Conservation (phyloP, 2,329 filamentous ascomycete genomes). For the Botrytis hyacinthi region DNA sequence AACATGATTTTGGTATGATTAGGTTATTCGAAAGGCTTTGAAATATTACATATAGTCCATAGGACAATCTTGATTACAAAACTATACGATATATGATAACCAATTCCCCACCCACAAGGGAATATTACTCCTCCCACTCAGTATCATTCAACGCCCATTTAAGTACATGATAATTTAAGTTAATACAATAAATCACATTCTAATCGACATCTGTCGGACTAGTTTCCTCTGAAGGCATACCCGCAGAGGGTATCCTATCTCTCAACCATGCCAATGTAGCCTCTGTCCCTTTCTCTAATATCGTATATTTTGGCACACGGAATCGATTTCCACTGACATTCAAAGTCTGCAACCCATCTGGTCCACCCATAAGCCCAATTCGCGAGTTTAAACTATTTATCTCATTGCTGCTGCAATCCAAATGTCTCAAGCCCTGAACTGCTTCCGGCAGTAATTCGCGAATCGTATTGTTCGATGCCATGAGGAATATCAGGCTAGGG, state of each 20-base stretch:
- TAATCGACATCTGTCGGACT: constrained; percentile 28
- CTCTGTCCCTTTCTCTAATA: constrained; percentile 84
- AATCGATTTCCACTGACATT: constrained; percentile 86
- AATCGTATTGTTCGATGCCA: constrained; percentile 78
- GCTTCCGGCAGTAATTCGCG: constrained; percentile 68
- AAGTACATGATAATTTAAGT: not conserved
- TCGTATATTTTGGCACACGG: constrained; percentile 78
- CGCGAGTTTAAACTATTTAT: constrained; percentile 78
- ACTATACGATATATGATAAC: constrained; percentile 8
- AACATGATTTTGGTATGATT: not conserved
- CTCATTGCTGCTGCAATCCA: constrained; percentile 83
- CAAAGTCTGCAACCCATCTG: constrained; percentile 58
- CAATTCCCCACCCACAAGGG: not conserved
- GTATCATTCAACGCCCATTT: constrained; percentile 15
- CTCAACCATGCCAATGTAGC: constrained; percentile 78
- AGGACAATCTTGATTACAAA: constrained; percentile 24
- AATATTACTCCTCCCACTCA: constrained; percentile 10
- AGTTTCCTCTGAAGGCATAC: constrained; percentile 51
- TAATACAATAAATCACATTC: not conserved
- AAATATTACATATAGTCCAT: constrained; percentile 8
- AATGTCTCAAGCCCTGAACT: constrained; percentile 69
- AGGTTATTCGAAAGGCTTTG: not conserved
- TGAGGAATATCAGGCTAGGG: constrained; percentile 66
- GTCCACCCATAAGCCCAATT: constrained; percentile 71
- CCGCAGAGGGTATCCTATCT: constrained; percentile 65